phyloP scores from a whole-genome alignment of 1,284 basidiomycete genomes.

The Ganoderma leucocontextum region DNA sequence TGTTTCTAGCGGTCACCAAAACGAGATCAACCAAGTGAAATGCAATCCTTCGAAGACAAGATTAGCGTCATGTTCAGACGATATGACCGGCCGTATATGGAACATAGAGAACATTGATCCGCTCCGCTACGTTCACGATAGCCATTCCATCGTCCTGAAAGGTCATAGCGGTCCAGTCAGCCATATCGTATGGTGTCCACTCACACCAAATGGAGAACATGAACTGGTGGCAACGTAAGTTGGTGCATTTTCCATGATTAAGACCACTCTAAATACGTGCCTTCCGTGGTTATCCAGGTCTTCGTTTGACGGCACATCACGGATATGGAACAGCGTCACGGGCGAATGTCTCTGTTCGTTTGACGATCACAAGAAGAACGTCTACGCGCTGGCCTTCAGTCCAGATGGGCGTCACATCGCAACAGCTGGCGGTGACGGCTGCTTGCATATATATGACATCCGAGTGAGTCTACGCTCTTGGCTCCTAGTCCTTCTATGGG shows the following conservation, averaged over 20 bases:
- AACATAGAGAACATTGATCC: conserved; percentile 53
- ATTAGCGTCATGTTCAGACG: conserved; percentile 84
- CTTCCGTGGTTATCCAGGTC: conserved; percentile 51
- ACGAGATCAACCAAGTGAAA: conserved; percentile 83
- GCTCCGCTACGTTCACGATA: conserved; percentile 43
- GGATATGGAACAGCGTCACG: conserved; percentile 80
- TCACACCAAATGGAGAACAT: conserved; percentile 51
- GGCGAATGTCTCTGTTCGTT: conserved; percentile 77
- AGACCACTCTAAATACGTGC: background rate
- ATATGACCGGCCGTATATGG: conserved; percentile 81
- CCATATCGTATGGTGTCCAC: conserved; percentile 77
- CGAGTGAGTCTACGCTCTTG: conserved; percentile 42
- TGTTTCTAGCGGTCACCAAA: conserved; percentile 67
- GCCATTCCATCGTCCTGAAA: conserved; percentile 55
- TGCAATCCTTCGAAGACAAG: conserved; percentile 70
- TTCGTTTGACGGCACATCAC: conserved; percentile 79
- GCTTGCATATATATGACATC: conserved; percentile 63
- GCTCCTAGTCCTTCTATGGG: background rate
- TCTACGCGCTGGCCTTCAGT: conserved; percentile 74
- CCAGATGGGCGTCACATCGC: conserved; percentile 68
- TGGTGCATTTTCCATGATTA: background rate
- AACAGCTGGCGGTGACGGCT: conserved; percentile 69
- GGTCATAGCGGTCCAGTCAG: conserved; percentile 77
- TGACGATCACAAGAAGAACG: conserved; percentile 68
- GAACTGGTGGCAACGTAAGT: conserved; percentile 74